A percentile compares a stretch with the other conserved stretches of the same genome.
These are phyloP conservation scores for Akanthomyces dipterigenus DNA, from an alignment of 2,329 filamentous ascomycete genomes.

Conservation along the genomic window DNA sequence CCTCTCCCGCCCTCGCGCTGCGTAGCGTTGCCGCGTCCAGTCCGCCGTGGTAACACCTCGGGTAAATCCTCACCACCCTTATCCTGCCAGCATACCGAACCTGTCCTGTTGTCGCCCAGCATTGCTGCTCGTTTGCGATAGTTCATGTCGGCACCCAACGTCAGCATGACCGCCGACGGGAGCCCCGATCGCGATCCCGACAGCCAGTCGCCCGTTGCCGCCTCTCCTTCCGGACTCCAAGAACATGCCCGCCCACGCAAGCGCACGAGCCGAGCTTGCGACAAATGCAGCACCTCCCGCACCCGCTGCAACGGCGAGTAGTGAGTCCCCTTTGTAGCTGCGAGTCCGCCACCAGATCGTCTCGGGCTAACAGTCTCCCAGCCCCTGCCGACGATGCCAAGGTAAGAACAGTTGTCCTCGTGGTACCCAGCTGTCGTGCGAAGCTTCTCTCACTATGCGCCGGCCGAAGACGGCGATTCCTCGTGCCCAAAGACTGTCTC, in stretches of 20 bases:
- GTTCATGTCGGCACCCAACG: not conserved
- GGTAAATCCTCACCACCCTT: too few species aligned
- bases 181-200: not conserved
- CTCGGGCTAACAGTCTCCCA: conserved; percentile 3
- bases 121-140: not conserved
- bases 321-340: conserved; percentile 22
- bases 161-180: conserved; percentile 1
- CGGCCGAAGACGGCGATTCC: not conserved
- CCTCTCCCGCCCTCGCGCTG: too few species aligned
- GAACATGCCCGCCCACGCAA: conserved; percentile 22
- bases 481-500: not conserved
- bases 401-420: conserved; percentile 20
- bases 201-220: conserved; percentile 16
- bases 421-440: not conserved
- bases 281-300: conserved; percentile 31
- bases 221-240: not conserved
- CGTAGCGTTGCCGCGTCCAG: too few species aligned
- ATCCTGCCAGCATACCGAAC: too few species aligned
- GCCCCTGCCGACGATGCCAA: conserved; percentile 29
- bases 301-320: conserved; percentile 38
- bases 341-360: not conserved
- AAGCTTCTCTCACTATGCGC: not conserved
- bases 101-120: not conserved
- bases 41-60: too few species aligned
- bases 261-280: conserved; percentile 24